Conservation (phyloP, 176 grass and related monocot genomes). For the Alopecurus myosuroides region DNA sequence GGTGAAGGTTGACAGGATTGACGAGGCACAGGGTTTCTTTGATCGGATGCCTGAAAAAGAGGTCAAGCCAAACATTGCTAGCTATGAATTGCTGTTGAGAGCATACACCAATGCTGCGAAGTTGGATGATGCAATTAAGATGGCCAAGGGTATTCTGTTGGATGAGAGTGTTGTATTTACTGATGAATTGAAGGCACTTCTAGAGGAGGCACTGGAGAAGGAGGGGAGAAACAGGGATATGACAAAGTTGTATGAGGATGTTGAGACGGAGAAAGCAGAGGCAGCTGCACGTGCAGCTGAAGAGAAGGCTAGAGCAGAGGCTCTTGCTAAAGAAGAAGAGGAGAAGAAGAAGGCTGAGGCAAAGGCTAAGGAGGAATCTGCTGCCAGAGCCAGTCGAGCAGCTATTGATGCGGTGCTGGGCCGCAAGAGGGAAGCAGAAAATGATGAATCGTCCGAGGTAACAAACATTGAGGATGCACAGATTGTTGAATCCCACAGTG, state of each 20-base stretch:
- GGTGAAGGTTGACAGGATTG: constrained; percentile 48
- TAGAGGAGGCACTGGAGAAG: constrained; percentile 55
- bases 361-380: constrained; percentile 66
- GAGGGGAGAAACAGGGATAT: constrained; percentile 64
- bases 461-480: constrained; percentile 30
- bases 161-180: constrained; percentile 52
- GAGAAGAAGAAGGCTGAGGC: constrained; percentile 78
- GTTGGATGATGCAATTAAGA: constrained; percentile 66
- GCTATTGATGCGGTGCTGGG: constrained; percentile 68
- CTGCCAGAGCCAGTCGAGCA: constrained; percentile 60
- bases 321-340: constrained; percentile 74
- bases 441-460: constrained; percentile 27
- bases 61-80: constrained; percentile 68
- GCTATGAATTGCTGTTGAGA: constrained; percentile 69
- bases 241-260: constrained; percentile 66
- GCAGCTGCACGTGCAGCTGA: constrained; percentile 60
- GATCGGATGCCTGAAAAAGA: constrained; percentile 72
- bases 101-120: constrained; percentile 45
- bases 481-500: constrained; percentile 23
- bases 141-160: constrained; percentile 61
- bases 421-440: constrained; percentile 48
- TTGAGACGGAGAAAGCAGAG: constrained; percentile 67
- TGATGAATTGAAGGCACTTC: constrained; percentile 58
- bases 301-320: constrained; percentile 76
- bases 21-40: constrained; percentile 59